Evolutionary conservation across 768 basidiomycete genomes (phyloP).

Genomic region (Filobasidium wieringae): DNA sequence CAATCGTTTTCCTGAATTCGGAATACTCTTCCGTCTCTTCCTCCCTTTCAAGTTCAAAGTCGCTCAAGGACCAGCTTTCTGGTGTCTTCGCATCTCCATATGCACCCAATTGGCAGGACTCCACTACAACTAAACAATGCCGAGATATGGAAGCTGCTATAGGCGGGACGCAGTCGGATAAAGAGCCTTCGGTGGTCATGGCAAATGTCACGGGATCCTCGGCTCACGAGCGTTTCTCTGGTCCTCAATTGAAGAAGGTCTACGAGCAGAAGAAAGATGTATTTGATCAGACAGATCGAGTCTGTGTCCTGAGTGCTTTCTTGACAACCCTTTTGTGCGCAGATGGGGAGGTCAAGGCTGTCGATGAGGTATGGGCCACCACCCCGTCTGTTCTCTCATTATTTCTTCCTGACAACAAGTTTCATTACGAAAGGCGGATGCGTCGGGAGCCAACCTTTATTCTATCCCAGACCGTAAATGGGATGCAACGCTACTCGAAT

Average conservation of each 20-base stretch:
- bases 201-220: constrained; percentile 48
- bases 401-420: neutral
- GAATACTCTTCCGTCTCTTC: neutral
- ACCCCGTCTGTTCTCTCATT: neutral
- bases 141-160: constrained; percentile 52
- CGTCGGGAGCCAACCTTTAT: constrained; percentile 85
- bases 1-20: constrained; percentile 10
- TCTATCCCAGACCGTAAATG: constrained; percentile 61
- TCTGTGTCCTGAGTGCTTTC: constrained; percentile 74
- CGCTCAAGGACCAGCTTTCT: neutral
- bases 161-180: constrained; percentile 44
- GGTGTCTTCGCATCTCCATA: constrained; percentile 48
- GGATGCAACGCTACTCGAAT: constrained; percentile 54
- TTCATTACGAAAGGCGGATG: constrained; percentile 53
- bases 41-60: neutral
- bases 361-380: constrained; percentile 53
- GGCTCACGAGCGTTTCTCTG: constrained; percentile 81
- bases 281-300: constrained; percentile 51
- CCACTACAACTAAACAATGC: constrained; percentile 68
- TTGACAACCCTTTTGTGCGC: constrained; percentile 60
- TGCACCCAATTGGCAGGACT: constrained; percentile 74
- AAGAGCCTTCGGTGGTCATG: constrained; percentile 1
- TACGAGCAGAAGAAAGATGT: constrained; percentile 24
- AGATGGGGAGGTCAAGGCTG: constrained; percentile 60
- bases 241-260: constrained; percentile 68